phyloP scores from a whole-genome alignment of 306 rosid species.

The Begonia peltatifolia region DNA sequence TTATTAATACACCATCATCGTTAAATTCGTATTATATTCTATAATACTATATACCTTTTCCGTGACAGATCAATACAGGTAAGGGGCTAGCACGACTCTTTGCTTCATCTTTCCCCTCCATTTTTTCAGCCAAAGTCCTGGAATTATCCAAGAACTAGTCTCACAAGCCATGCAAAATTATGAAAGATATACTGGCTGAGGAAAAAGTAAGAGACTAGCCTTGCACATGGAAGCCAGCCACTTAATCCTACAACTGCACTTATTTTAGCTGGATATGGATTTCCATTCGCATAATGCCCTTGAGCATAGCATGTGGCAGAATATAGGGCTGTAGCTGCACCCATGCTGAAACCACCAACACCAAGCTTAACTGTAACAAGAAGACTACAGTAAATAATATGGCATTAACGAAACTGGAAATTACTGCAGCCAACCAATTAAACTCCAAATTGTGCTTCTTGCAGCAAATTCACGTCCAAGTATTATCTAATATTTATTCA shows the following conservation, averaged over 20 bases:
- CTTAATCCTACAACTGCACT: slow-evolving; percentile 1
- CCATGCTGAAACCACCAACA: slow-evolving; percentile 2
- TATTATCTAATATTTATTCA: no score
- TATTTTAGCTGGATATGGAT: not conserved
- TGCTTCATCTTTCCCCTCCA: not conserved
- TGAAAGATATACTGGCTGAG: no score
- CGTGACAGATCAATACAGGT: not conserved
- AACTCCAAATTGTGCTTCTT: no score
- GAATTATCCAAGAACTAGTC: not conserved
- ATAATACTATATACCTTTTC: not conserved
- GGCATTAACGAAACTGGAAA: not conserved
- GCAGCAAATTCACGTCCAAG: no score
- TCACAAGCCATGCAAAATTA: not conserved
- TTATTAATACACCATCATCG: no score
- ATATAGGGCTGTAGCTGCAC: slow-evolving; percentile 1
- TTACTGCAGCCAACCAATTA: no score
- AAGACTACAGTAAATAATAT: not conserved
- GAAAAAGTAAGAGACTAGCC: not conserved
- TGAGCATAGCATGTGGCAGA: not conserved
- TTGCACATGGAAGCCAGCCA: slow-evolving; percentile 3
- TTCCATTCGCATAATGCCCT: not conserved
- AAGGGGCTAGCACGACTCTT: not conserved
- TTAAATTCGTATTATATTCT: no score
- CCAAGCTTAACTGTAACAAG: slow-evolving; percentile 1
- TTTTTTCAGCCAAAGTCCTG: not conserved